Evolutionary conservation across 2,329 filamentous ascomycete genomes (phyloP).

Genomic region (Diaporthe amygdali): DNA sequence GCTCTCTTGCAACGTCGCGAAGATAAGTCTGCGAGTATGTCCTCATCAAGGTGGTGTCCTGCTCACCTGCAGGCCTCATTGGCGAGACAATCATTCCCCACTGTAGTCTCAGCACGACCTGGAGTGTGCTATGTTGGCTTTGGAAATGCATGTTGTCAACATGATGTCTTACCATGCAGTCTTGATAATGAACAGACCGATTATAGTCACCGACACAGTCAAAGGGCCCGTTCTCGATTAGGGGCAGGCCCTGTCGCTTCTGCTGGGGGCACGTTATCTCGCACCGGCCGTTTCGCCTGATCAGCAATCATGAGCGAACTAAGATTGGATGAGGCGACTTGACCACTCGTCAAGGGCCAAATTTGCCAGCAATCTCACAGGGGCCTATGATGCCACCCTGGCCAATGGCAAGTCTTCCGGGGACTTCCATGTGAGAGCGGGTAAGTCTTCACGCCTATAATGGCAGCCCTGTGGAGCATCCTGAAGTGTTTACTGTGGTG

Average conservation of each 20-base stretch:
- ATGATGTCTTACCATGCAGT: too few species aligned
- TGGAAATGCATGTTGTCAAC: too few species aligned
- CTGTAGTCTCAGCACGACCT: background rate
- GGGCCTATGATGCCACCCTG: background rate
- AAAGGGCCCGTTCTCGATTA: background rate
- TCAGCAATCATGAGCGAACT: background rate
- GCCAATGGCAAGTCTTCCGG: background rate
- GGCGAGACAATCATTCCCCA: too few species aligned
- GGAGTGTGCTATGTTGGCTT: too few species aligned
- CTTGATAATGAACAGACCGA: too few species aligned
- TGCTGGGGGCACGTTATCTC: background rate
- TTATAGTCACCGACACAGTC: background rate
- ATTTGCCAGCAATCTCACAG: background rate
- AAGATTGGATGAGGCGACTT: background rate
- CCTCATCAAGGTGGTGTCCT: too few species aligned
- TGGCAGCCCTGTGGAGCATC: too few species aligned
- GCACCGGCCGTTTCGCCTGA: conserved; percentile 5
- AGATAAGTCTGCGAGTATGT: too few species aligned
- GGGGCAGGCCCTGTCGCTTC: background rate
- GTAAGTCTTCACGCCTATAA: background rate
- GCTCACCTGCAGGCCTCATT: too few species aligned
- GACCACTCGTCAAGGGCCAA: background rate
- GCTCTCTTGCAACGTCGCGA: too few species aligned
- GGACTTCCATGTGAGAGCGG: background rate
- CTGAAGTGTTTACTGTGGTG: too few species aligned